A percentile compares a stretch with the other conserved stretches of the same genome.
Conservation (phyloP, 768 basidiomycete genomes). For the Russula ochroleuca region DNA sequence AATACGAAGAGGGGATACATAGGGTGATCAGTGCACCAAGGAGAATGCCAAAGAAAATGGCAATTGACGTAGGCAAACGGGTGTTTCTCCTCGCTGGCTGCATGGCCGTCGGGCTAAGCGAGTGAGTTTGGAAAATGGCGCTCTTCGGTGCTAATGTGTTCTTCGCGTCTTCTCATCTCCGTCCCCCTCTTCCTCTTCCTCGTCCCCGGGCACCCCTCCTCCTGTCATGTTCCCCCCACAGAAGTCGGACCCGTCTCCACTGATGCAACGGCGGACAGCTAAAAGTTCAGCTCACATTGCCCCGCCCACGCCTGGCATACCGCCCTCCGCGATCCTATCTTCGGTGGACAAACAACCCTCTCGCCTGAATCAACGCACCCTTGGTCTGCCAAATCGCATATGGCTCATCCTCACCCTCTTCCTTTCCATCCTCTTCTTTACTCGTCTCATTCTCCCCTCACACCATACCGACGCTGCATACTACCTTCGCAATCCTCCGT, state of each 20-base stretch:
- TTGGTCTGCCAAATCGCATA: slow-evolving; percentile 65
- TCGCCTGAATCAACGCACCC: slow-evolving; percentile 50
- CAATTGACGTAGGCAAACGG: slow-evolving; percentile 48
- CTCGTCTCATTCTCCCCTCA: slow-evolving; percentile 51
- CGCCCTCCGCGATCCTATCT: slow-evolving; percentile 43
- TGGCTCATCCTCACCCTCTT: slow-evolving; percentile 57
- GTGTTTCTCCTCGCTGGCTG: slow-evolving; percentile 3
- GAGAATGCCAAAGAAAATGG: slow-evolving; percentile 57
- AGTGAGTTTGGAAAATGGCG: neutral
- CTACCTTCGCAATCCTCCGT: slow-evolving; percentile 30
- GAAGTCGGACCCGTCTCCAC: slow-evolving; percentile 16
- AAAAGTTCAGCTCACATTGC: slow-evolving; percentile 57
- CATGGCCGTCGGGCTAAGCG: slow-evolving; percentile 4
- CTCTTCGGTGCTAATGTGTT: neutral
- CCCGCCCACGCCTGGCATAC: slow-evolving; percentile 38
- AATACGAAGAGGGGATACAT: slow-evolving; percentile 8
- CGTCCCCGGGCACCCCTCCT: slow-evolving; percentile 16
- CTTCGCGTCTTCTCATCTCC: neutral
- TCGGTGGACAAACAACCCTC: slow-evolving; percentile 45
- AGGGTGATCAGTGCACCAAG: slow-evolving; percentile 51
- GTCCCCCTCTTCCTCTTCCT: slow-evolving; percentile 14
- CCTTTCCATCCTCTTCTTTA: slow-evolving; percentile 50
- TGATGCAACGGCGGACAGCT: slow-evolving; percentile 58
- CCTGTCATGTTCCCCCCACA: slow-evolving; percentile 14
- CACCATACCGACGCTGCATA: slow-evolving; percentile 27